Evolutionary conservation across 2,329 filamentous ascomycete species (phyloP).

Genomic region (Sclerotinia minor): DNA sequence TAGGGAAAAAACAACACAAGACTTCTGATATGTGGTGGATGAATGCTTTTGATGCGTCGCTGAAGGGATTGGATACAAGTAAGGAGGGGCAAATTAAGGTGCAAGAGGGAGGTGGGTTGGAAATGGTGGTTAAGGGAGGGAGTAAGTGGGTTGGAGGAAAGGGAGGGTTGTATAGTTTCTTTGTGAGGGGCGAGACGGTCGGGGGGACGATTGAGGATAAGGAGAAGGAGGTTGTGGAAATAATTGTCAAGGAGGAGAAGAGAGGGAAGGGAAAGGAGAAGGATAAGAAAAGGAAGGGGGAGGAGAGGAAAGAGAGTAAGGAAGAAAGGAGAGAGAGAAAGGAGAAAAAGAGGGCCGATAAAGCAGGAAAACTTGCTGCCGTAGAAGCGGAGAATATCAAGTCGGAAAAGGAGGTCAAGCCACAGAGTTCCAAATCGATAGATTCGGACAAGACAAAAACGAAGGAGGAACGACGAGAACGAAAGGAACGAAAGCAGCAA

Average conservation of each 20-base stretch:
- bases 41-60: slow-evolving; percentile 86
- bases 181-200: slow-evolving; percentile 79
- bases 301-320: slow-evolving; percentile 39
- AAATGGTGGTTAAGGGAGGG: slow-evolving; percentile 55
- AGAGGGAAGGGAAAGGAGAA: slow-evolving; percentile 39
- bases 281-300: slow-evolving; percentile 39
- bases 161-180: slow-evolving; percentile 70
- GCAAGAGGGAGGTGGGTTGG: slow-evolving; percentile 54
- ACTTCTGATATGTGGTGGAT: slow-evolving; percentile 93
- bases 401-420: slow-evolving; percentile 1
- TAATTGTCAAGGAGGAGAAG: slow-evolving; percentile 32
- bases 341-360: slow-evolving; percentile 42
- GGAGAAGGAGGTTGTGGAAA: slow-evolving; percentile 26
- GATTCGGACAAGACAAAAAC: slow-evolving; percentile 31
- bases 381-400: slow-evolving; percentile 1
- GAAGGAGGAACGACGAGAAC: slow-evolving; percentile 44
- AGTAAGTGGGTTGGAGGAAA: slow-evolving; percentile 59
- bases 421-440: not conserved
- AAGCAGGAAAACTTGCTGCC: slow-evolving; percentile 28
- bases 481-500: slow-evolving; percentile 43
- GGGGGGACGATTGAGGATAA: slow-evolving; percentile 61
- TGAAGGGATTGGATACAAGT: slow-evolving; percentile 73
- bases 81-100: slow-evolving; percentile 58
- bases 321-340: slow-evolving; percentile 43
- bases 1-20: slow-evolving; percentile 70